Conservation (phyloP, 2,329 filamentous ascomycete genomes). For the Alternaria sp. region DNA sequence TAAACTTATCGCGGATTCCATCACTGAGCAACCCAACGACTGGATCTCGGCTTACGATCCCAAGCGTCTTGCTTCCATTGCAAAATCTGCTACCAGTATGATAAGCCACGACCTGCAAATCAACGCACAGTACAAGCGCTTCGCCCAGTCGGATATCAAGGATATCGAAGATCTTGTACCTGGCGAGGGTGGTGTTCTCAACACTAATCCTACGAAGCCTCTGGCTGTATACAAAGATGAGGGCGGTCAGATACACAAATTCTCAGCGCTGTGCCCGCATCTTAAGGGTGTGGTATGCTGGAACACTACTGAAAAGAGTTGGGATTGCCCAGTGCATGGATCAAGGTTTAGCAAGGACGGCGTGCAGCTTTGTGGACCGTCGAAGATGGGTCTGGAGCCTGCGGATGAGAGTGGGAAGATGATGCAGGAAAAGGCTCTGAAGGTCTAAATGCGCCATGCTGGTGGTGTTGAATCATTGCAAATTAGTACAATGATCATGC, state of each 20-base stretch:
- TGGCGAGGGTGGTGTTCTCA: constrained; percentile 63
- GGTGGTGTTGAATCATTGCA: background rate
- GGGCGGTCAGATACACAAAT: constrained; percentile 59
- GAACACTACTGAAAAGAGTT: constrained; percentile 55
- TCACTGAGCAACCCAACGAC: constrained; percentile 59
- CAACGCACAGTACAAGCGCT: constrained; percentile 66
- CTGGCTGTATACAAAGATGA: constrained; percentile 67
- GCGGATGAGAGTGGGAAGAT: constrained; percentile 39
- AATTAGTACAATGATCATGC: background rate
- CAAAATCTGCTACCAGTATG: constrained; percentile 58
- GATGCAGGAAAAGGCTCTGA: constrained; percentile 30
- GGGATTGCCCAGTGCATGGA: constrained; percentile 62
- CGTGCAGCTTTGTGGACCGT: constrained; percentile 53
- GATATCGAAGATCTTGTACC: constrained; percentile 65
- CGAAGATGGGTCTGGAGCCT: constrained; percentile 50
- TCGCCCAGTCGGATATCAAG: constrained; percentile 62
- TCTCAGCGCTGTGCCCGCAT: constrained; percentile 66
- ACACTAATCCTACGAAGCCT: constrained; percentile 57
- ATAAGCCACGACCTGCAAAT: constrained; percentile 63
- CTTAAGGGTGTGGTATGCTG: constrained; percentile 66
- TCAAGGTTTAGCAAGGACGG: constrained; percentile 56
- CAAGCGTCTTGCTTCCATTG: constrained; percentile 56
- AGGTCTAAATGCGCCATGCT: background rate
- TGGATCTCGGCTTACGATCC: constrained; percentile 64
- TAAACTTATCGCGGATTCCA: constrained; percentile 63